These are phyloP conservation scores for Alternaria ventricosa DNA, from an alignment of 2,329 filamentous ascomycete genomes.

Conservation along the genomic window DNA sequence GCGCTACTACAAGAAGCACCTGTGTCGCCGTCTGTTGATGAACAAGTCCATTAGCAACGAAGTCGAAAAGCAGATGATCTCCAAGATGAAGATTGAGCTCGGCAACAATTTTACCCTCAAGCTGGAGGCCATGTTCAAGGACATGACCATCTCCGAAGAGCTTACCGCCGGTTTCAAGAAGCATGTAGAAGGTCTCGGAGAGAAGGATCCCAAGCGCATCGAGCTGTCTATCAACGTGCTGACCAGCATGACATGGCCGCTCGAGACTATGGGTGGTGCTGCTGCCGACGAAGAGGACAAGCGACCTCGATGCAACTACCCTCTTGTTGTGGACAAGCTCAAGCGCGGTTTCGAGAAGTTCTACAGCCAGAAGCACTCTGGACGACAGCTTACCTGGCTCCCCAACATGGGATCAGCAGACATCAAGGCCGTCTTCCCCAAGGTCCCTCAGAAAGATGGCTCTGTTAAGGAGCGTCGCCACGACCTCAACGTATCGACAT, in stretches of 20 bases:
- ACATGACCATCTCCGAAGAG: slow-evolving; percentile 87
- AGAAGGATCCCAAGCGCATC: slow-evolving; percentile 66
- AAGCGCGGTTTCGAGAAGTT: slow-evolving; percentile 87
- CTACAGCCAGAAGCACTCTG: slow-evolving; percentile 86
- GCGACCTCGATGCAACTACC: slow-evolving; percentile 71
- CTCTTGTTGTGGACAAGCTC: slow-evolving; percentile 73
- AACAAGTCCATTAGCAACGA: slow-evolving; percentile 90
- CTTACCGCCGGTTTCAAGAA: slow-evolving; percentile 78
- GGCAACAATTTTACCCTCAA: slow-evolving; percentile 93
- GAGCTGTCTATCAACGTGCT: slow-evolving; percentile 86
- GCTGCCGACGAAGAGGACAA: slow-evolving; percentile 57
- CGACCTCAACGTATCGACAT: slow-evolving; percentile 90
- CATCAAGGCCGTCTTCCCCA: slow-evolving; percentile 78
- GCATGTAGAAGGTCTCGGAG: slow-evolving; percentile 67
- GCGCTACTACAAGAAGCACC: slow-evolving; percentile 96
- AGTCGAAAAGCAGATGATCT: slow-evolving; percentile 93
- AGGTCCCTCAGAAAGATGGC: slow-evolving; percentile 73
- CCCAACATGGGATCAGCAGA: slow-evolving; percentile 81
- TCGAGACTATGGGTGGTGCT: slow-evolving; percentile 76
- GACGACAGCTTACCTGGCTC: slow-evolving; percentile 86
- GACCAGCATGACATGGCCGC: slow-evolving; percentile 93
- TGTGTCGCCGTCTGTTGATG: slow-evolving; percentile 85
- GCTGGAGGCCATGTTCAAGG: slow-evolving; percentile 97
- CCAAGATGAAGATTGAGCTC: slow-evolving; percentile 94
- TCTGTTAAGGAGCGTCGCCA: slow-evolving; percentile 73